A percentile compares a stretch with the other conserved stretches of the same genome.
phyloP scores from a whole-genome alignment of 2,329 filamentous ascomycete species.

The Aspergillus ustus region DNA sequence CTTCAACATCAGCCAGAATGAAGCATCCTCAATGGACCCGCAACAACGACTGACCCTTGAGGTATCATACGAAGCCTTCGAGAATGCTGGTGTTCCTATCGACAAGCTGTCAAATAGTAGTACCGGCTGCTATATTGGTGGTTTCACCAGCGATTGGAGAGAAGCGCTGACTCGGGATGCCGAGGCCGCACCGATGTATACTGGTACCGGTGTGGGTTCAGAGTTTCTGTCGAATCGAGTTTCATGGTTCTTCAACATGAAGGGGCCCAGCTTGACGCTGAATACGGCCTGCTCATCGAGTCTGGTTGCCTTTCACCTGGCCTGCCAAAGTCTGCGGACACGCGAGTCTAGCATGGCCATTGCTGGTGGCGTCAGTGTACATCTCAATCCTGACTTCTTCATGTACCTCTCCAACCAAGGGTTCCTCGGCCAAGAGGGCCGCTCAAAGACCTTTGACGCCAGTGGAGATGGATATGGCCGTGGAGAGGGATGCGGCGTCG shows the following conservation, averaged over 20 bases:
- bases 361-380: slow-evolving; percentile 20
- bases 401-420: slow-evolving; percentile 6
- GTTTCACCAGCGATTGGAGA: slow-evolving; percentile 28
- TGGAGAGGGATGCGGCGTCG: slow-evolving; percentile 54
- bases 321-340: slow-evolving; percentile 26
- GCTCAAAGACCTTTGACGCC: slow-evolving; percentile 33
- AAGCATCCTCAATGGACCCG: slow-evolving; percentile 26
- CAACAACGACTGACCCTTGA: slow-evolving; percentile 31
- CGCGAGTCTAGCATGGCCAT: slow-evolving; percentile 26
- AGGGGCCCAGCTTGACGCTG: slow-evolving; percentile 34
- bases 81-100: slow-evolving; percentile 26
- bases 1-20: slow-evolving; percentile 29
- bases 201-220: slow-evolving; percentile 23
- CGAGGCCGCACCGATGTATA: slow-evolving; percentile 19
- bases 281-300: slow-evolving; percentile 36
- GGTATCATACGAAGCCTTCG: slow-evolving; percentile 27
- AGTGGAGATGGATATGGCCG: slow-evolving; percentile 53
- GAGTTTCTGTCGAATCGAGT: slow-evolving; percentile 39
- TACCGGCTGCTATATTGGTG: slow-evolving; percentile 29
- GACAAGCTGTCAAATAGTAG: slow-evolving; percentile 23
- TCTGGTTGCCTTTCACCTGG: slow-evolving; percentile 30
- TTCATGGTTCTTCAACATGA: slow-evolving; percentile 33
- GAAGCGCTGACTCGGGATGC: slow-evolving; percentile 26
- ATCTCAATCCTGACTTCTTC: slow-evolving; percentile 18
- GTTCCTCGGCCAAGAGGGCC: slow-evolving; percentile 18